Evolutionary conservation across 192 early-diverging fungal species (phyloP).

Genomic region (Anaeromyces robustus): DNA sequence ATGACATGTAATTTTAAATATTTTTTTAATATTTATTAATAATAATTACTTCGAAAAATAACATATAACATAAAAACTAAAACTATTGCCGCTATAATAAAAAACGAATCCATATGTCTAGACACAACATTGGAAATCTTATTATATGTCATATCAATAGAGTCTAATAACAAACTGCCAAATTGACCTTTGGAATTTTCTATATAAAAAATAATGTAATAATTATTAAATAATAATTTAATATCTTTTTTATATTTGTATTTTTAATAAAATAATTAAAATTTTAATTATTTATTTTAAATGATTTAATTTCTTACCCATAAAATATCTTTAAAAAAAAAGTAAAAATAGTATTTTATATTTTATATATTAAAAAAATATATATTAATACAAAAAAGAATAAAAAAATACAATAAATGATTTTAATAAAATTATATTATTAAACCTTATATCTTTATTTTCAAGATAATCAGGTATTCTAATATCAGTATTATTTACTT

Average conservation of each 20-base stretch:
- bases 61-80: background rate
- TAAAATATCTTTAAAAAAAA: too few species aligned
- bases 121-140: background rate
- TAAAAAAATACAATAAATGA: background rate
- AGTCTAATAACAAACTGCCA: background rate
- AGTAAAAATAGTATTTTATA: background rate
- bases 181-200: background rate
- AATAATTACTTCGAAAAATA: background rate
- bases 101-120: background rate
- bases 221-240: background rate
- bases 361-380: background rate
- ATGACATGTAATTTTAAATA: too few species aligned
- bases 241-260: too few species aligned
- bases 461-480: background rate
- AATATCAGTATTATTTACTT: background rate
- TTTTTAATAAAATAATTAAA: too few species aligned
- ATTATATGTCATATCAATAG: background rate
- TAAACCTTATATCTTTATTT: background rate
- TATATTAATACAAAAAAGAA: background rate
- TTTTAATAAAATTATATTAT: too few species aligned
- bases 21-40: too few species aligned
- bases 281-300: too few species aligned
- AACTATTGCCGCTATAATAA: background rate
- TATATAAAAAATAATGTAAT: too few species aligned
- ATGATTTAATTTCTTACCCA: too few species aligned